A percentile compares a stretch with the other conserved stretches of the same genome.
These are phyloP conservation scores for Russula virescens DNA, from an alignment of 768 basidiomycete species.

Conservation along the genomic window DNA sequence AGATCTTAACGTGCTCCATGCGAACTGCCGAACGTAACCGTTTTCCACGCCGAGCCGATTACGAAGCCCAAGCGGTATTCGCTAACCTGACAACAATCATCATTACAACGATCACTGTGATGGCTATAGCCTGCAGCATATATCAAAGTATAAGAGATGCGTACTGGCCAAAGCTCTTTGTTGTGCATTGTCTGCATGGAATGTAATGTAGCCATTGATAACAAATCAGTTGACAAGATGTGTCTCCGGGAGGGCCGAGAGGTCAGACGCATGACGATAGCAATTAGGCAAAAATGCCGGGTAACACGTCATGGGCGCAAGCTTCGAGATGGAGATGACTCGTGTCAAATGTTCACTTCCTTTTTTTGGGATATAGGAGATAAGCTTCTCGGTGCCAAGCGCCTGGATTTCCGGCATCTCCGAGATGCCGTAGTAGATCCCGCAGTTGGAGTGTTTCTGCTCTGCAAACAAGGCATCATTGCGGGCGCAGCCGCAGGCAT, in stretches of 20 bases:
- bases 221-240: not conserved
- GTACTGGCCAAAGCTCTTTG: not conserved
- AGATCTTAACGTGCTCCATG: no score
- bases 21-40: not conserved
- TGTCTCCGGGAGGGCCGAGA: not conserved
- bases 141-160: not conserved
- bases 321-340: not conserved
- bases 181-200: not conserved
- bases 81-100: not conserved
- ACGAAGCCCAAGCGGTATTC: conserved; percentile 1
- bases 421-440: no score
- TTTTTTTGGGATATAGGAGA: not conserved
- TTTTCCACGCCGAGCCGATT: conserved; percentile 12
- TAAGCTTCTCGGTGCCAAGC: conserved; percentile 1
- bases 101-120: not conserved
- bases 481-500: not conserved
- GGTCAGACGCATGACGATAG: not conserved
- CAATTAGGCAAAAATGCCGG: not conserved
- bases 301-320: conserved; percentile 6
- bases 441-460: no score
- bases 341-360: not conserved
- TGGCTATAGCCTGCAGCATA: no score
- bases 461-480: not conserved
- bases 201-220: not conserved
- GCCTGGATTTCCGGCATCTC: not conserved